These are phyloP conservation scores for Hyphodiscus sp. DNA, from an alignment of 2,329 filamentous ascomycete species.

Conservation along the genomic window DNA sequence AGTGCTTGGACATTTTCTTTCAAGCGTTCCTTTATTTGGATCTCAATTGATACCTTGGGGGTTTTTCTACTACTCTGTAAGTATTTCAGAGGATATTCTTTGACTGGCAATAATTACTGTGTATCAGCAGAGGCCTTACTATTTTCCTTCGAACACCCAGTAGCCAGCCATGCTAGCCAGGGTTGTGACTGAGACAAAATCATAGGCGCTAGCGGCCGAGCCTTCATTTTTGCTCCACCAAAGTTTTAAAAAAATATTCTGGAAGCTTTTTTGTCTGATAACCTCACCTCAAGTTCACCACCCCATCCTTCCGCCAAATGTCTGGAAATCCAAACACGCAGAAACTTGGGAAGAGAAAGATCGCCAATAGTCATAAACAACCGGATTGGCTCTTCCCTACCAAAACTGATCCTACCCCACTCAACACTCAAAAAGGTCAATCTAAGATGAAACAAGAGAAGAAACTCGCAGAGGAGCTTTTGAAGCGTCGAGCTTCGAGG, in stretches of 20 bases:
- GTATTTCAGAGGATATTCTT: too few relatives aligned
- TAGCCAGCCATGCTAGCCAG: too few relatives aligned
- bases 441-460: conserved; percentile 26
- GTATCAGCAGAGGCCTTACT: too few relatives aligned
- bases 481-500: conserved; percentile 21
- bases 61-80: too few relatives aligned
- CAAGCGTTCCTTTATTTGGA: too few relatives aligned
- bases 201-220: neutral
- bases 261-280: neutral
- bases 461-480: conserved; percentile 24
- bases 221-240: neutral
- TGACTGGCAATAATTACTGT: too few relatives aligned
- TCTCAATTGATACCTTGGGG: too few relatives aligned
- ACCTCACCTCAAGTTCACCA: neutral
- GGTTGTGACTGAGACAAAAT: too few relatives aligned
- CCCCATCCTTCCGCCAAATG: conserved; percentile 11
- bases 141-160: too few relatives aligned
- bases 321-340: conserved; percentile 28
- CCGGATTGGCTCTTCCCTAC: conserved; percentile 30
- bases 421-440: conserved; percentile 11
- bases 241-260: neutral
- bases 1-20: too few relatives aligned
- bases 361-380: conserved; percentile 15
- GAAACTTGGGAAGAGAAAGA: conserved; percentile 28
- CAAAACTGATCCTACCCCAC: conserved; percentile 11